Evolutionary conservation across 495 filamentous ascomycete species (phyloP), one percentile per base, ranked within the genome.

Genomic region (Hypomontagnella submonticulosa): DNA sequence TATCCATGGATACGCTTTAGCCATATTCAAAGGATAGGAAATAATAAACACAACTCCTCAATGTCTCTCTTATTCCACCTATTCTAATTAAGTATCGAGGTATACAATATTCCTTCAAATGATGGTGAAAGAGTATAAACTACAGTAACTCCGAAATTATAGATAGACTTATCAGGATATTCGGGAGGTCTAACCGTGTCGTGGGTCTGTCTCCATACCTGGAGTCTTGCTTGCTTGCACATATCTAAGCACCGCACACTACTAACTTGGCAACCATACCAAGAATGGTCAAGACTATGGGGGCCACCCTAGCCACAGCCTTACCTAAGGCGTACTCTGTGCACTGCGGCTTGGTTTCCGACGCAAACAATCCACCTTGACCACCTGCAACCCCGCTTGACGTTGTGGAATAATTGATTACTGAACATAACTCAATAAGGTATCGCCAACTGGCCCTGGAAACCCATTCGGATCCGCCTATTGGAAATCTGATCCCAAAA

Each of bases 401-500:
- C 18, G 57, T 30, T 44, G 37, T 49, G 52, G 52, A 67, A 57
- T 66, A 47, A 38, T 50, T 68, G 65, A 68, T 68, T 68, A 68
- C 65, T 63, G 65, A 68, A 68, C 65, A 68, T 33, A 7, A 32
- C n/a, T 16, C 44, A 50, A 49, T 18, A 33, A 12, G 9, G n/a
- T 38, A 38, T 38, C 36, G 36, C 10, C 27, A 9, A 15, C 7
- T 4, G 37, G 33, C 15, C 37, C n/a, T 11, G 38, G 12, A 37
- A 52, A 16, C 34, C 34, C 47, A 32, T 51, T 50, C 34, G 16
- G 54, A 48, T 33, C 50, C 58, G 19, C 18, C 13, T 48, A 57
- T 38, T 49, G n/a, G 36, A 27, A 67, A 18, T 50, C 50, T 49
- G 49, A 60, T 51, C 57, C 18, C 34, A 2, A 53, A 38, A 7